Percentiles rank a stretch among this genome's conserved stretches.
Evolutionary conservation across 345 rosid genomes (phyloP).

Genomic region (Turnera subulata): DNA sequence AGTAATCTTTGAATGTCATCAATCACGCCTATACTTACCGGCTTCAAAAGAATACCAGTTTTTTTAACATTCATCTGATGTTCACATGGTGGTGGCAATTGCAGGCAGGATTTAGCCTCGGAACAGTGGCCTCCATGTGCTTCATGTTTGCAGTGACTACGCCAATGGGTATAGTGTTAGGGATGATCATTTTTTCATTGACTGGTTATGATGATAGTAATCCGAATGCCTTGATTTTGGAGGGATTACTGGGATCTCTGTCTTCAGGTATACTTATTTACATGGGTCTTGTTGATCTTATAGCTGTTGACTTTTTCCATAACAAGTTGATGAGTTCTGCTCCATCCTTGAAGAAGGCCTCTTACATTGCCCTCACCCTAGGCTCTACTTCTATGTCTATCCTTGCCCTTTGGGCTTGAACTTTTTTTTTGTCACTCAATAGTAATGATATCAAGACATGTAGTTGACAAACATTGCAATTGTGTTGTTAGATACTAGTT

Average conservation of each 20-base stretch:
- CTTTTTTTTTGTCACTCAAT: background rate
- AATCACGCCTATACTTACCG: too few relatives aligned
- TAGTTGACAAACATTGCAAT: background rate
- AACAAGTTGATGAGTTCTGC: constrained; percentile 73
- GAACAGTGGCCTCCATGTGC: constrained; percentile 82
- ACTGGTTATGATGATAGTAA: constrained; percentile 82
- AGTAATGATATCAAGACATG: background rate
- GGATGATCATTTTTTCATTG: constrained; percentile 69
- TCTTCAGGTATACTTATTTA: constrained; percentile 86
- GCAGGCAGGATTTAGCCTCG: constrained; percentile 79
- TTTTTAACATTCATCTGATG: too few relatives aligned
- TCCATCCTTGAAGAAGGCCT: constrained; percentile 60
- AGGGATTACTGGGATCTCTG: constrained; percentile 75
- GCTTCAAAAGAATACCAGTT: too few relatives aligned
- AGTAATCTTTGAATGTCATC: too few relatives aligned
- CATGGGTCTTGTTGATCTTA: constrained; percentile 94
- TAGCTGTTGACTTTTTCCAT: constrained; percentile 84
- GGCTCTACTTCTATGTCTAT: constrained; percentile 89
- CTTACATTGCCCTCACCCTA: constrained; percentile 55
- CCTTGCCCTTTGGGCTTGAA: constrained; percentile 91
- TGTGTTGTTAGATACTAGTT: too few relatives aligned
- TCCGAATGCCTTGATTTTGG: constrained; percentile 76
- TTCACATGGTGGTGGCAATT: constrained; percentile 6
- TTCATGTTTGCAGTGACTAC: constrained; percentile 90
- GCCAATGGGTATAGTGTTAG: constrained; percentile 77